A percentile compares a stretch with the other conserved stretches of the same genome.
Conservation (phyloP, 202 grass and related monocot species). For the Setaria italica region DNA sequence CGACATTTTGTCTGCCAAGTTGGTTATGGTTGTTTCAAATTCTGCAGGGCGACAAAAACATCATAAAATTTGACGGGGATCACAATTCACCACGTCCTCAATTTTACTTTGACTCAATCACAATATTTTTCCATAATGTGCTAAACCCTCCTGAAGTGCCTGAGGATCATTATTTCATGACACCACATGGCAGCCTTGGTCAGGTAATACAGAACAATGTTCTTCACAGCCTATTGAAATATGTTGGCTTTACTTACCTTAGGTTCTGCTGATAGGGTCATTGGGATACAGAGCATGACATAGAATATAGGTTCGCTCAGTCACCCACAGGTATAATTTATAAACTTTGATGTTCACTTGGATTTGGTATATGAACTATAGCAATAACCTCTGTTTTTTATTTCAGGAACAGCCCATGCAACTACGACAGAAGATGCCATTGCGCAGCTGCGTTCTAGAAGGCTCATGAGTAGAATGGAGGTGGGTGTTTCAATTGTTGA, state of each 20-base stretch:
- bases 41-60: conserved; percentile 98
- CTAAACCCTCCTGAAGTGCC: conserved; percentile 76
- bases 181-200: conserved; percentile 54
- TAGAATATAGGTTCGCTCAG: conserved; percentile 66
- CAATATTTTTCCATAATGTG: conserved; percentile 99
- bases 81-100: conserved; percentile 98
- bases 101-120: conserved; percentile 98
- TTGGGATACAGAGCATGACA: conserved; percentile 78
- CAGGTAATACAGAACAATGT: conserved; percentile 58
- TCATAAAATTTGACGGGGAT: conserved; percentile 99
- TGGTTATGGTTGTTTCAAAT: conserved; percentile 47
- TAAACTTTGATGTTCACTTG: conserved; percentile 27
- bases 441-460: conserved; percentile 83
- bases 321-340: conserved; percentile 67
- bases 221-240: conserved; percentile 26
- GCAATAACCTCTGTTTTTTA: conserved; percentile 40
- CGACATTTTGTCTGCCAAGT: conserved; percentile 27
- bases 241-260: conserved; percentile 47
- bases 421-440: conserved; percentile 93
- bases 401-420: conserved; percentile 53
- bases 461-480: conserved; percentile 94
- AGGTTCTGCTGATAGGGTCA: conserved; percentile 60
- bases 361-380: conserved; percentile 30
- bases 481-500: conserved; percentile 53
- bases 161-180: conserved; percentile 66